These are phyloP conservation scores for Apium graveolens DNA, from an alignment of 129 eudicot genomes.

Conservation along the genomic window DNA sequence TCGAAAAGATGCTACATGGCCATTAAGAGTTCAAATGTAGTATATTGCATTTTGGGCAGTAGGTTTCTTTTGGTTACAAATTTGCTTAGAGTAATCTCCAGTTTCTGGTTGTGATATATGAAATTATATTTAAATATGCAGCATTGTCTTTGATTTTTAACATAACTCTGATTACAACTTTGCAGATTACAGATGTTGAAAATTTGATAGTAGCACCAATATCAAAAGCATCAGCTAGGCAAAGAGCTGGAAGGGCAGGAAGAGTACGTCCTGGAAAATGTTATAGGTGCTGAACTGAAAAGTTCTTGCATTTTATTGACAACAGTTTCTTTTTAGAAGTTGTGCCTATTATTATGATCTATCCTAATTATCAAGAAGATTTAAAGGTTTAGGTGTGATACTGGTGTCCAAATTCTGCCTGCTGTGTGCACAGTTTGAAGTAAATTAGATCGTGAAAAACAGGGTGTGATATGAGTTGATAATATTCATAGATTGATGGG, in stretches of 20 bases:
- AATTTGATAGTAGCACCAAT: slow-evolving; percentile 95
- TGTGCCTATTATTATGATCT: neutral
- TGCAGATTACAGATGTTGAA: slow-evolving; percentile 85
- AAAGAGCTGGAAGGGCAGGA: slow-evolving; percentile 97
- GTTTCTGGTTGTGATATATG: neutral
- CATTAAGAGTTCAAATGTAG: neutral
- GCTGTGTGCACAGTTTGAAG: neutral
- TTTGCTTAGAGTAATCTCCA: neutral
- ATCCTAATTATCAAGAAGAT: neutral
- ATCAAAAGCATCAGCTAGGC: slow-evolving; percentile 96
- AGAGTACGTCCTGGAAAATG: slow-evolving; percentile 95
- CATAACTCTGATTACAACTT: neutral
- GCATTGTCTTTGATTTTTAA: neutral
- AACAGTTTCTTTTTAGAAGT: neutral
- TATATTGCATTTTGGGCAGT: neutral
- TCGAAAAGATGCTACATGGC: neutral
- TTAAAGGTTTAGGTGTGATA: neutral
- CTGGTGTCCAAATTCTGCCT: neutral
- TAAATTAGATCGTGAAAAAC: neutral
- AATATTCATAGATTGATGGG: neutral
- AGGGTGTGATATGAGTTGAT: neutral
- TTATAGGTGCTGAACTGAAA: slow-evolving; percentile 50
- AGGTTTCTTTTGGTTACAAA: neutral
- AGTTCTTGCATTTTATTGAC: neutral
- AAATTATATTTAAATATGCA: neutral